phyloP scores from a whole-genome alignment of 164 flowering plant species.

The Stephania yunnanensis region DNA sequence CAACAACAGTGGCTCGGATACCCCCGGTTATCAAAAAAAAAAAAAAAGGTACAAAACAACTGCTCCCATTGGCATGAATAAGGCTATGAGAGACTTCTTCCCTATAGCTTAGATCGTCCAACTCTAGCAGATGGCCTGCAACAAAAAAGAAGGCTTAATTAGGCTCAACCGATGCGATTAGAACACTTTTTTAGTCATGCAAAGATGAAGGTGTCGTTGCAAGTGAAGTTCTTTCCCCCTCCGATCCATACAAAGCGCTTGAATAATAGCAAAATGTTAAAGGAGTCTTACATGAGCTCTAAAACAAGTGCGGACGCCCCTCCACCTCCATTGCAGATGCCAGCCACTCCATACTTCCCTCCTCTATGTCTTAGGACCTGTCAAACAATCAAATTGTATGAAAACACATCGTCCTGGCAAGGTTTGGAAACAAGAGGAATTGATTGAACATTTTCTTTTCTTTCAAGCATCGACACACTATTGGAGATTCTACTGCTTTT shows the following conservation, averaged over 20 bases:
- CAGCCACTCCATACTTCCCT: conserved; percentile 66
- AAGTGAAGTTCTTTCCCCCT: background rate
- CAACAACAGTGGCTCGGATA: too few species aligned
- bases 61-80: background rate
- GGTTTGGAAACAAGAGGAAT: background rate
- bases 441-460: background rate
- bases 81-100: background rate
- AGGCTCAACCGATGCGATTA: background rate
- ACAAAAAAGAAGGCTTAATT: background rate
- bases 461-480: background rate
- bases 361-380: conserved; percentile 65
- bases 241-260: background rate
- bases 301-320: conserved; percentile 86
- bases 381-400: conserved; percentile 10
- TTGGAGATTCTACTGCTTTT: too few species aligned
- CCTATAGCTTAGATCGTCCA: conserved; percentile 11
- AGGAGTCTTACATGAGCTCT: conserved; percentile 59
- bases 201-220: background rate
- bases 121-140: conserved; percentile 15
- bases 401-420: background rate
- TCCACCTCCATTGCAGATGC: conserved; percentile 83
- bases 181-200: background rate
- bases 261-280: conserved; percentile 23
- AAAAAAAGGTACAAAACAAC: background rate
- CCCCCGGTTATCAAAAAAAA: too few species aligned